These are phyloP conservation scores for Zygotorulaspora chibaensis DNA, from an alignment of 805 yeast species.

Conservation along the genomic window DNA sequence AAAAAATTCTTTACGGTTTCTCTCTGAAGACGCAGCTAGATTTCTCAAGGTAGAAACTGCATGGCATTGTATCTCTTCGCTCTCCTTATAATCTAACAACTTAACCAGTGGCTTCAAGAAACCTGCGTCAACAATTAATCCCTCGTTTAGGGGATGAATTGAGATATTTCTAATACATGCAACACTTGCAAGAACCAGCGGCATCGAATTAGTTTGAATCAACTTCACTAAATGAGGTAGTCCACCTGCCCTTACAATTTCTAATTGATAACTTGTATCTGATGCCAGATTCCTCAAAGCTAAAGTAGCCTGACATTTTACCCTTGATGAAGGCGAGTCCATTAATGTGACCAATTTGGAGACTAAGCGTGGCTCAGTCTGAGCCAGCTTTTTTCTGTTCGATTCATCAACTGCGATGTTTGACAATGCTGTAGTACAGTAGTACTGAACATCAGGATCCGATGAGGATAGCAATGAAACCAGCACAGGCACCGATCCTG, in stretches of 20 bases:
- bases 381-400: slow-evolving; percentile 81
- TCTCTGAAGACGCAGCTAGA: slow-evolving; percentile 91
- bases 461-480: slow-evolving; percentile 79
- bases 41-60: slow-evolving; percentile 95
- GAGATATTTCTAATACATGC: slow-evolving; percentile 97
- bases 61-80: slow-evolving; percentile 97
- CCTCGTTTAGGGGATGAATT: slow-evolving; percentile 94
- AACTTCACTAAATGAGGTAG: slow-evolving; percentile 88
- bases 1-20: slow-evolving; percentile 83
- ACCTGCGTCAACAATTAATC: slow-evolving; percentile 93
- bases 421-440: slow-evolving; percentile 94
- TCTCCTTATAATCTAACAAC: slow-evolving; percentile 75
- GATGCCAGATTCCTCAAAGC: slow-evolving; percentile 95
- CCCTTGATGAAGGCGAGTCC: slow-evolving; percentile 92
- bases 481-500: slow-evolving; percentile 96
- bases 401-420: slow-evolving; percentile 95
- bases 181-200: slow-evolving; percentile 90
- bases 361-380: slow-evolving; percentile 90
- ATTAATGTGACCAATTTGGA: slow-evolving; percentile 81
- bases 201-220: slow-evolving; percentile 84
- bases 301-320: slow-evolving; percentile 96
- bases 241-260: slow-evolving; percentile 93
- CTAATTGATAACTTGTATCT: slow-evolving; percentile 92
- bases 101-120: slow-evolving; percentile 87
- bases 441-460: slow-evolving; percentile 96